Percentiles rank a stretch among this genome's conserved stretches.
These are phyloP conservation scores for Hymenoscyphus infarciens DNA, from an alignment of 2,329 filamentous ascomycete species.

Conservation along the genomic window DNA sequence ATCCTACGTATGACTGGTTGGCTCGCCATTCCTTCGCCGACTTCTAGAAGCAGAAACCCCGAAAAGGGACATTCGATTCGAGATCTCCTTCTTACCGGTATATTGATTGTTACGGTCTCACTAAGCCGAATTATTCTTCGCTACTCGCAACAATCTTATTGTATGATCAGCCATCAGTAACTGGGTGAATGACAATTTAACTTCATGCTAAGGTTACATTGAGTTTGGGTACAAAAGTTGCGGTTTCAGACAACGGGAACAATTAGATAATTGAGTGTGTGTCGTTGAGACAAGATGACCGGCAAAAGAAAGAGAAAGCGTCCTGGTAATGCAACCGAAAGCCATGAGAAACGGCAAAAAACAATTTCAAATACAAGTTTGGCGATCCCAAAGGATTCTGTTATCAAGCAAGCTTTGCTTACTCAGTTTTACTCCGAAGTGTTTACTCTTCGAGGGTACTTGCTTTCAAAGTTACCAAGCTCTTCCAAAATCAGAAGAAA, in stretches of 20 bases:
- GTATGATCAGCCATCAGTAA: background rate
- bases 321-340: slow-evolving; percentile 15
- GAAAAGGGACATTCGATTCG: background rate
- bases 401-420: slow-evolving; percentile 59
- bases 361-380: background rate
- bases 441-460: slow-evolving; percentile 65
- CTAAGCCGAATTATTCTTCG: background rate
- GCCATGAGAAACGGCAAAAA: slow-evolving; percentile 32
- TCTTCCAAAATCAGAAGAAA: slow-evolving; percentile 60
- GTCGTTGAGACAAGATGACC: slow-evolving; percentile 33
- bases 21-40: slow-evolving; percentile 1
- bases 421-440: slow-evolving; percentile 64
- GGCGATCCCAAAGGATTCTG: slow-evolving; percentile 11
- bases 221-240: background rate
- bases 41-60: background rate
- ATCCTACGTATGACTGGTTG: background rate
- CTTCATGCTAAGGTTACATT: background rate
- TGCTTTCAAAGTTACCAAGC: slow-evolving; percentile 62
- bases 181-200: background rate
- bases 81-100: background rate
- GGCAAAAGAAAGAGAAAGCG: slow-evolving; percentile 42
- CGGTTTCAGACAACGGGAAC: background rate
- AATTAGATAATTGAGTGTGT: background rate
- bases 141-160: background rate
- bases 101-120: background rate